Percentiles rank a stretch among this genome's conserved stretches.
Conservation (phyloP, 805 yeast species). For the Lachancea kluyveri region DNA sequence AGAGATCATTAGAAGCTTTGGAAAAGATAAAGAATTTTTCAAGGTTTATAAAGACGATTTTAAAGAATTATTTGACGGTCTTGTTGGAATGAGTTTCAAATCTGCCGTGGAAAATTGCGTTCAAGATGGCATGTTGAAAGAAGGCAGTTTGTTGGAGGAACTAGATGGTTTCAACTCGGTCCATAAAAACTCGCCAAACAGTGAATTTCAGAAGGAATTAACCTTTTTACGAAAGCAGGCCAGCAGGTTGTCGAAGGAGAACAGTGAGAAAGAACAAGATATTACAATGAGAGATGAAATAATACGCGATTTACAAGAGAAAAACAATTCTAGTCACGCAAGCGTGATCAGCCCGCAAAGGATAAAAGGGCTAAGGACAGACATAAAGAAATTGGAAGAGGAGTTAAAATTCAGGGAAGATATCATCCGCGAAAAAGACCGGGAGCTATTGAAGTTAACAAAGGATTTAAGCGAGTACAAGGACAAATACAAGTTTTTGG, state of each 20-base stretch:
- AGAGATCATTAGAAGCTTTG: slow-evolving; percentile 24
- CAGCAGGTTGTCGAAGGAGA: neutral
- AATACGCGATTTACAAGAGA: neutral
- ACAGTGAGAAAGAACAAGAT: slow-evolving; percentile 1
- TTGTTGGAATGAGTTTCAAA: slow-evolving; percentile 30
- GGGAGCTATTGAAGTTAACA: slow-evolving; percentile 14
- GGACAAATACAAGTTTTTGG: slow-evolving; percentile 23
- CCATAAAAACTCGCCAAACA: no score
- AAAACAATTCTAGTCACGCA: neutral
- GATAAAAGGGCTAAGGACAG: slow-evolving; percentile 8
- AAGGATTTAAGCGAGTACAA: slow-evolving; percentile 16
- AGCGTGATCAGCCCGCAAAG: slow-evolving; percentile 1
- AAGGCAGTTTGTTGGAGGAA: no score
- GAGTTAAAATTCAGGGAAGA: slow-evolving; percentile 17
- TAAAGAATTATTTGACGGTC: slow-evolving; percentile 24
- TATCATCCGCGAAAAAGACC: slow-evolving; percentile 16
- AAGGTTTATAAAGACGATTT: slow-evolving; percentile 31
- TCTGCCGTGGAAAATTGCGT: slow-evolving; percentile 18
- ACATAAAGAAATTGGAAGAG: slow-evolving; percentile 11
- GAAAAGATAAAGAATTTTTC: slow-evolving; percentile 24
- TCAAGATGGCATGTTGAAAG: slow-evolving; percentile 1
- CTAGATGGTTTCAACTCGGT: no score
- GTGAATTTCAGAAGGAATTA: slow-evolving; percentile 1
- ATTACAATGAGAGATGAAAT: slow-evolving; percentile 1
- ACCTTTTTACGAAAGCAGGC: neutral